Base-by-base conservation (phyloP, 2,329 filamentous ascomycete species). In the Camillea tinctor region DNA sequence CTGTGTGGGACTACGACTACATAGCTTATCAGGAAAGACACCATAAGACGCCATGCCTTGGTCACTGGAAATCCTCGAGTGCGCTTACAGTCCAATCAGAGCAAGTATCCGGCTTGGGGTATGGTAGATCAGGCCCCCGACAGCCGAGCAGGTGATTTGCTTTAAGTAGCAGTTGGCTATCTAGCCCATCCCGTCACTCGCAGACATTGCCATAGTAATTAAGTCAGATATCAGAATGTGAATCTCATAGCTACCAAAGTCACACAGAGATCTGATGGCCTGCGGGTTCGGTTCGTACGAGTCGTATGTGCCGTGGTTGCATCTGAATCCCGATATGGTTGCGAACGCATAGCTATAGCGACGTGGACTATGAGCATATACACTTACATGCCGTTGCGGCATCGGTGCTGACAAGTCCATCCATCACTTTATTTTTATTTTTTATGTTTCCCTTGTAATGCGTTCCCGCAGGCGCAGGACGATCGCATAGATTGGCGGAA, bases 11-110 rank as follows among this genome's bases (percentile, higher is more conserved):
- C 52, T 54, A n/a, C n/a, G n/a, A n/a, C n/a, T n/a, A n/a, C n/a
- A n/a, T 36, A 59, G 59, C 58, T 55, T 55, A 66, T 60, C 60
- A 61, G 56, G n/a, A 55, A 52, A 26, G 53, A 58, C 60, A 54
- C 24, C 58, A 62, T 22, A 24, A 54, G 52, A 23, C 19, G 30
- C 65, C 61, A 64, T 65, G 62, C 60, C 60, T 62, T 56, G 49
- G 49, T 23, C 36, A 44, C 36, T 44, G 36, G 36, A 21, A 9
- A 50, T 50, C 49, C 19, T 50, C 11, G 17, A 54, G 54, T 62
- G 58, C 57, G 59, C 59, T 56, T 61, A 56, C 48, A 48, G 50
- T n/a, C 64, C 64, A 66, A 64, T 66, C 60, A 66, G 36, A 54
- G 57, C 19, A 21, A 21, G 30, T 19, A 57, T 56, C 58, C 59